phyloP scores from a whole-genome alignment of 805 yeast species.

The Candida insectalens region DNA sequence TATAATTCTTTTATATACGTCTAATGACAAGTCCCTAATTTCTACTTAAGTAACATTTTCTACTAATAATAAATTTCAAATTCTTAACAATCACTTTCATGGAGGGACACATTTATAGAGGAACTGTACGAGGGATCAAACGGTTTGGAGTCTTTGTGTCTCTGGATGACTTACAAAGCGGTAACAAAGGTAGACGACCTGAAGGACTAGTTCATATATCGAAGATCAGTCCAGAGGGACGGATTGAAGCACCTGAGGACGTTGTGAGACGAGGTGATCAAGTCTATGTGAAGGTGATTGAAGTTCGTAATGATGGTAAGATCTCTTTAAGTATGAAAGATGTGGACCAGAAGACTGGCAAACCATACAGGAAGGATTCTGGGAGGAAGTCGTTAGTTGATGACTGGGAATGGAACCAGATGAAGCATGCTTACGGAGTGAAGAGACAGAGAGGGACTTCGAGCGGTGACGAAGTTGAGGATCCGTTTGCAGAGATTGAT shows the following conservation, averaged over 20 bases:
- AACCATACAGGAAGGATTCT: background rate
- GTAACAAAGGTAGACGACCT: conserved; percentile 13
- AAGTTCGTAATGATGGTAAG: conserved; percentile 30
- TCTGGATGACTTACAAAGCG: conserved; percentile 22
- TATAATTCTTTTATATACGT: background rate
- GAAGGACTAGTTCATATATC: conserved; percentile 77
- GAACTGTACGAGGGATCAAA: conserved; percentile 49
- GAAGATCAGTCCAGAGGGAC: conserved; percentile 36
- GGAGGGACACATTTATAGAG: conserved; percentile 43
- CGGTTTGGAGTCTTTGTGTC: conserved; percentile 74
- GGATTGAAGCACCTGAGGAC: conserved; percentile 52
- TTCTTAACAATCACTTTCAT: background rate
- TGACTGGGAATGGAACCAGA: conserved; percentile 80
- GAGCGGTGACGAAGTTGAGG: conserved; percentile 12
- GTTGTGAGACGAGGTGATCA: conserved; percentile 44
- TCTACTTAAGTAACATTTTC: background rate
- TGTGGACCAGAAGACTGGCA: conserved; percentile 64
- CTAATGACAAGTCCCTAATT: background rate
- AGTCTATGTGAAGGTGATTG: conserved; percentile 54
- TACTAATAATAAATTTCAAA: background rate
- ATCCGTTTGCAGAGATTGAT: conserved; percentile 24
- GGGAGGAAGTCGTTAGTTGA: conserved; percentile 29
- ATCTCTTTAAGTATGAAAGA: conserved; percentile 61
- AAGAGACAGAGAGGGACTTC: conserved; percentile 8
- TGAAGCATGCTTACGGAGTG: conserved; percentile 33